Evolutionary conservation across 108 stramenopile species (phyloP).

Genomic region (Cyclotella atomus): DNA sequence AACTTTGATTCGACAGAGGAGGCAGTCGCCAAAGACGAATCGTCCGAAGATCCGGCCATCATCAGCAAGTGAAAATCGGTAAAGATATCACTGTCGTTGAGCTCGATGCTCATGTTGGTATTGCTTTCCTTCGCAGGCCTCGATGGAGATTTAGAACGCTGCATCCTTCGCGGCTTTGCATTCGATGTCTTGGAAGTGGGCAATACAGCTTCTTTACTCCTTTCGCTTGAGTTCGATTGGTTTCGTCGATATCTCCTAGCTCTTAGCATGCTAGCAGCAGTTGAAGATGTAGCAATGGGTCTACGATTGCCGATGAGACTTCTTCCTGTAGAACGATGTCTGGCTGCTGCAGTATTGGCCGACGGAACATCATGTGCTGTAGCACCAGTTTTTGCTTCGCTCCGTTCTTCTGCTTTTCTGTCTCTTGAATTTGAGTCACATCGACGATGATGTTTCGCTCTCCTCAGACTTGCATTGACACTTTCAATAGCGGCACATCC

Average conservation of each 20-base stretch:
- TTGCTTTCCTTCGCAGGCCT: background rate
- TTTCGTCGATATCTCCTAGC: background rate
- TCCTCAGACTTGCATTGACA: background rate
- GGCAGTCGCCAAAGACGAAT: background rate
- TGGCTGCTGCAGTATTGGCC: background rate
- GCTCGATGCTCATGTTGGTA: background rate
- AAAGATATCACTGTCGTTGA: slow-evolving; percentile 3
- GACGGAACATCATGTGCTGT: background rate
- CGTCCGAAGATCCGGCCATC: background rate
- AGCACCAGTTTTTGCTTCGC: background rate
- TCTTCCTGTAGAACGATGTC: background rate
- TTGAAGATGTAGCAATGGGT: background rate
- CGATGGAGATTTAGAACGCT: background rate
- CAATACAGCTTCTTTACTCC: background rate
- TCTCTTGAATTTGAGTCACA: background rate
- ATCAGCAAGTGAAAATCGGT: slow-evolving; percentile 2
- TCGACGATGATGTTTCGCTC: background rate
- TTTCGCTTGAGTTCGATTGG: background rate
- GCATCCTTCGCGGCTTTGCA: background rate
- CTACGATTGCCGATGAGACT: background rate
- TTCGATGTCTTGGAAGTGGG: background rate
- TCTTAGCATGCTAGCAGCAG: background rate
- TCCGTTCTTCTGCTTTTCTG: background rate
- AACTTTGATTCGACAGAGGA: too few relatives aligned
- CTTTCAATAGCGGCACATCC: background rate